Base-by-base conservation (phyloP, 1,139 yeast species). In the Pichia cactophila region DNA sequence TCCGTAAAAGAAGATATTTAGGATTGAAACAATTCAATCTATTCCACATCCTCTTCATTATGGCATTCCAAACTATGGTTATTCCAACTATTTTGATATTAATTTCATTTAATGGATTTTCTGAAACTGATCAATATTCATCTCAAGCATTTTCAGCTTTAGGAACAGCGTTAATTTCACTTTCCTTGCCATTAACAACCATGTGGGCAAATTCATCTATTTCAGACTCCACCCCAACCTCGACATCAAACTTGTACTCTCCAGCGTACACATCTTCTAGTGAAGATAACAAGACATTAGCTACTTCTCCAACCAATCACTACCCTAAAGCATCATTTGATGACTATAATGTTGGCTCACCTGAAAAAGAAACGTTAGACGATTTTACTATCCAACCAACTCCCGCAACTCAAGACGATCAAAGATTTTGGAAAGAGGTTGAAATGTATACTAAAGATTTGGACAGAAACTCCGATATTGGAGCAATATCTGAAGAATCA, bases 1-100 rank as follows among this genome's bases (percentile, higher is more conserved):
- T 87, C 33, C 73, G 80, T 54, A 75, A 86, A 3, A 78, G 97
- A 63, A 73, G 89, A 51, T 77, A 70, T 55, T 67, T 89, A 50
- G 98, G 98, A 0, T 69, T 88, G 51, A 80, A 75, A 58, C 95
- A 87, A 61, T 88, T 90, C 61, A 90, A 84, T 55, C 80, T 86
- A 36, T 78, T 86, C 63, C 96, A 88, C 64, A 80, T 89, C 36
- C 68, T 92, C 43, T 69, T 87, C 52, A 84, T 89, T 50, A 85
- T 86, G 89, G 71, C 86, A 1, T 69, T 80, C n/a, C 97, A 92
- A 64, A 82, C 96, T 0, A 75, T 89, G 74, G 65, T 88, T 14
- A 69, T 86, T 26, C 97, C 97, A 2, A 77, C 94, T 0, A 66
- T 84, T 5, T 61, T 92, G 8, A 58, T 63, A 42, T 44, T 60